phyloP scores from a whole-genome alignment of 441 rosid genomes.

The Jatropha multifida region DNA sequence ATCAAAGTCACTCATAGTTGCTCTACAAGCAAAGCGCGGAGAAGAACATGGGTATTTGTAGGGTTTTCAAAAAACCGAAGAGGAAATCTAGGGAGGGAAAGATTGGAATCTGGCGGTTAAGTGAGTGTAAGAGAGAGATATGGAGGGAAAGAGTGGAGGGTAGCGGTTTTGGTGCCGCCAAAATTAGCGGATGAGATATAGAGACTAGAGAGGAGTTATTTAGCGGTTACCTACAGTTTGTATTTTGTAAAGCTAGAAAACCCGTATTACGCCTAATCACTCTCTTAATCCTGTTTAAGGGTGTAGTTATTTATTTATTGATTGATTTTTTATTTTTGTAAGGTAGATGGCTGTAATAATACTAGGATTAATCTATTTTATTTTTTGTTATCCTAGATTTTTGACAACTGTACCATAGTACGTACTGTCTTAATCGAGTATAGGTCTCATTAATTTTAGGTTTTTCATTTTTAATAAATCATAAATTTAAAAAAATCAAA shows the following conservation, averaged over 20 bases:
- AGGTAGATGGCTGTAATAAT: background rate
- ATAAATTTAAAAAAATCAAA: too few species aligned
- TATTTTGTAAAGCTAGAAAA: too few species aligned
- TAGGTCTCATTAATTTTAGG: background rate
- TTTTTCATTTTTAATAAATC: background rate
- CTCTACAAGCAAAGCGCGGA: conserved; percentile 9
- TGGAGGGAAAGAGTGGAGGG: conserved; percentile 29
- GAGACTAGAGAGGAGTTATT: conserved; percentile 40
- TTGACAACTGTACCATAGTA: background rate
- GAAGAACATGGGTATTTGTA: conserved; percentile 31
- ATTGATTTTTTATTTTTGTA: too few species aligned
- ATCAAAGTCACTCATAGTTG: conserved; percentile 37
- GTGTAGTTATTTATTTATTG: too few species aligned
- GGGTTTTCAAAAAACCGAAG: conserved; percentile 26
- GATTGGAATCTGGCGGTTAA: conserved; percentile 9
- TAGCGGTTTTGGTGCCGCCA: conserved; percentile 88
- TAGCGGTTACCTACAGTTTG: conserved; percentile 38
- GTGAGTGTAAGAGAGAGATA: conserved; percentile 26
- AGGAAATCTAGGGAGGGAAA: conserved; percentile 27
- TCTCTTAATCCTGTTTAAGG: too few species aligned
- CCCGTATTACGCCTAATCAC: too few species aligned
- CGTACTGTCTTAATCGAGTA: too few species aligned
- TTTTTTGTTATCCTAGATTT: background rate
- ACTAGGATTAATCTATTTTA: background rate
- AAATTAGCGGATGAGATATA: conserved; percentile 58